These are phyloP conservation scores for Glycine soja DNA, from an alignment of 306 rosid genomes.

Conservation along the genomic window DNA sequence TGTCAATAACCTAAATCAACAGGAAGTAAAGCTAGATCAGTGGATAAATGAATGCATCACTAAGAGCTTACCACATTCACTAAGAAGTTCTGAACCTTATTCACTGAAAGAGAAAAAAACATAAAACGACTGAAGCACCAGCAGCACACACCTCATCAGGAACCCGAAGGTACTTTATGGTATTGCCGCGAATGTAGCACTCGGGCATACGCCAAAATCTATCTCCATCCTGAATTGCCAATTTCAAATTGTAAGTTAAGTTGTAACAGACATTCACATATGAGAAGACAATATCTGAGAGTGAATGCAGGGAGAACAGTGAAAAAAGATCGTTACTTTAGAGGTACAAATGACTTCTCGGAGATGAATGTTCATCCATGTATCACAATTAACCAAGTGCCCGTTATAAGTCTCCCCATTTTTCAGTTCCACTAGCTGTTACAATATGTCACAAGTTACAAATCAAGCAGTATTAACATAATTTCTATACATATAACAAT, in stretches of 20 bases:
- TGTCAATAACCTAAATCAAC: slow-evolving; percentile 85
- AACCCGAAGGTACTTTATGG: slow-evolving; percentile 94
- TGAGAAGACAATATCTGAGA: not conserved
- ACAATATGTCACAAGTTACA: not conserved
- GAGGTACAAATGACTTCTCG: slow-evolving; percentile 98
- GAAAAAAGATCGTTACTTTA: slow-evolving; percentile 60
- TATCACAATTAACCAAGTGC: slow-evolving; percentile 96
- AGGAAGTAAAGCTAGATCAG: slow-evolving; percentile 40
- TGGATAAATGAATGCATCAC: slow-evolving; percentile 3
- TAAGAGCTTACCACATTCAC: not conserved
- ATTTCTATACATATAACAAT: not conserved
- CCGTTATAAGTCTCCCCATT: slow-evolving; percentile 99
- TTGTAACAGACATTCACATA: slow-evolving; percentile 8
- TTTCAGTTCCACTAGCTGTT: slow-evolving; percentile 91
- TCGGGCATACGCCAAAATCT: slow-evolving; percentile 99
- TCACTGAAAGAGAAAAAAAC: not conserved
- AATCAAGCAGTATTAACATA: slow-evolving; percentile 38
- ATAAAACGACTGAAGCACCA: not conserved
- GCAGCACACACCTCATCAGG: slow-evolving; percentile 85
- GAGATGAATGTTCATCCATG: slow-evolving; percentile 99
- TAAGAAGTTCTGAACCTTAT: slow-evolving; percentile 2
- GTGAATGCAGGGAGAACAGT: not conserved
- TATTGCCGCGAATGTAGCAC: slow-evolving; percentile 95
- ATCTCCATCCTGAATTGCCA: slow-evolving; percentile 86
- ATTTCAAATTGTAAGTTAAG: slow-evolving; percentile 17